Evolutionary conservation across 805 yeast species (phyloP), one percentile per base, ranked within the genome.

Genomic region (Candida awuae): DNA sequence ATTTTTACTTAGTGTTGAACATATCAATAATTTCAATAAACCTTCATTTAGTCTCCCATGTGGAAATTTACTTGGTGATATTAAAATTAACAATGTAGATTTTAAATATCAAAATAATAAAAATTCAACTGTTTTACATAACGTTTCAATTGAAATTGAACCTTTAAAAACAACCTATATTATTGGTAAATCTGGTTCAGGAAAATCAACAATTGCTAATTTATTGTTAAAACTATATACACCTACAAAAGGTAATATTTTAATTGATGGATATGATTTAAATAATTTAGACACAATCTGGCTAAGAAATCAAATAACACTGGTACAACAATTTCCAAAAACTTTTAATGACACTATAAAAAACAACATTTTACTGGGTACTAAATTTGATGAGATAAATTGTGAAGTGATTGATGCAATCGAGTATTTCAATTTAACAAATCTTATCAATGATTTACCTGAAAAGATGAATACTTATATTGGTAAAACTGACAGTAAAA

Each of bases 101-200:
- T 88, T 86, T 53, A 51, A 67, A 0, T 90, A 87, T 52, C 77
- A 21, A 8, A 4, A 19, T 10, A 5, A 20, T 15, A 8, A 20
- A 3, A 34, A 27, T 4, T 12, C 17, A 16, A 29, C 61, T 2
- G 75, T 75, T 0, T 54, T 92, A 13, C 57, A 68, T 0, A 50
- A 70, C 34, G 62, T 81, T 1, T 52, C 57, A n/a, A 41, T 82
- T 19, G 47, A 49, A 1, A 62, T 87, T 26, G 57, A 64, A 1
- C 56, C 72, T 1, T 67, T 71, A 1, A 47, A 61, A 23, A 53
- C 73, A 6, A 75, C 80, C 1, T 90, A 75, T 50, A 59, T 92
- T 4, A 73, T 92, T 30, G 99, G 99, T 1, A 68, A 70, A 44
- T 87, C 97, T 0, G 99, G 99, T 0, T 79, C 88, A 0, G 98